Evolutionary conservation across 1,139 yeast genomes (phyloP).

Genomic region (Hyphopichia wangnamkhiaoensis): DNA sequence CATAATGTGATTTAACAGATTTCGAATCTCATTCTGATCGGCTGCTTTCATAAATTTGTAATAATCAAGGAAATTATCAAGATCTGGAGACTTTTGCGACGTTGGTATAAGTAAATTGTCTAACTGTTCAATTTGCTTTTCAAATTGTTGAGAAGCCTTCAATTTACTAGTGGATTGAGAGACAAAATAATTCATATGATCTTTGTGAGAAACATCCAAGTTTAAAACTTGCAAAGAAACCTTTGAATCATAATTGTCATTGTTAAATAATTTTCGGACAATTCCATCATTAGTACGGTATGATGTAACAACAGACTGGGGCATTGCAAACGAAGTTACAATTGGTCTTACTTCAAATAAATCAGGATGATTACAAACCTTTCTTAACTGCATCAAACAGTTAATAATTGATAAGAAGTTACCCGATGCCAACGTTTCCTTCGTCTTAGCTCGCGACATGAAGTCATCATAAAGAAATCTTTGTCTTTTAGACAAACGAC

Average conservation of each 20-base stretch:
- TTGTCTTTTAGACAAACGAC: slow-evolving; percentile 91
- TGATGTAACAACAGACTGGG: slow-evolving; percentile 57
- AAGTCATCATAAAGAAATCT: slow-evolving; percentile 92
- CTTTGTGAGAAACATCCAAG: slow-evolving; percentile 55
- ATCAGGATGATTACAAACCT: slow-evolving; percentile 98
- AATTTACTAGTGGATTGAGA: slow-evolving; percentile 45
- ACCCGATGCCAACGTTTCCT: slow-evolving; percentile 91
- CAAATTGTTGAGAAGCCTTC: slow-evolving; percentile 49
- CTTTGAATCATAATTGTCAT: slow-evolving; percentile 20
- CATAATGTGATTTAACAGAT: slow-evolving; percentile 54
- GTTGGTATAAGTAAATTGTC: slow-evolving; percentile 34
- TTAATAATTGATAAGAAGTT: slow-evolving; percentile 93
- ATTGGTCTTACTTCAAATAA: slow-evolving; percentile 95
- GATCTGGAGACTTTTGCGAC: slow-evolving; percentile 30
- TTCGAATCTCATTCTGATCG: slow-evolving; percentile 52
- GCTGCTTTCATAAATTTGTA: slow-evolving; percentile 56
- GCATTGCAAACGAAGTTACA: slow-evolving; percentile 82
- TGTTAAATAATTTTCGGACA: slow-evolving; percentile 41
- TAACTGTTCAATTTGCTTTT: slow-evolving; percentile 43
- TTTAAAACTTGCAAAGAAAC: slow-evolving; percentile 64
- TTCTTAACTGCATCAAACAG: slow-evolving; percentile 96
- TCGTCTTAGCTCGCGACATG: slow-evolving; percentile 95
- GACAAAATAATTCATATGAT: slow-evolving; percentile 47
- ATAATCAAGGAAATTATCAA: slow-evolving; percentile 57
- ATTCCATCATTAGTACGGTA: slow-evolving; percentile 47